Percentiles rank a stretch among this genome's conserved stretches.
Conservation (phyloP, 78 protist genomes). For the Trichosphaerium sp. region DNA sequence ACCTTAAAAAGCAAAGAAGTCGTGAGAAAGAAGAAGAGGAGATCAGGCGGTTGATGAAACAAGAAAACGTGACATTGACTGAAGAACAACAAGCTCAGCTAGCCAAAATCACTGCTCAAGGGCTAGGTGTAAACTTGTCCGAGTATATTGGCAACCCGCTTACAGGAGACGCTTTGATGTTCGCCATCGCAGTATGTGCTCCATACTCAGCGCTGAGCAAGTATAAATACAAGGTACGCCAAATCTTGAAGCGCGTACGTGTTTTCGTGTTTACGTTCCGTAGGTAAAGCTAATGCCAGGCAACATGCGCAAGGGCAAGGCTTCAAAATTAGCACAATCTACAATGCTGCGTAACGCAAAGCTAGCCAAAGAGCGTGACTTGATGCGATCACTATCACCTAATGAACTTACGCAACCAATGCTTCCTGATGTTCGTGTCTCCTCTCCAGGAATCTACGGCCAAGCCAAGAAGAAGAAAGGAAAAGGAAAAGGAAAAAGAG, state of each 20-base stretch:
- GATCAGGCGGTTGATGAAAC: slow-evolving; percentile 21
- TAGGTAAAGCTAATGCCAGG: slow-evolving; percentile 83
- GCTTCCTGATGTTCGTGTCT: no score
- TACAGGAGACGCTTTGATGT: slow-evolving; percentile 56
- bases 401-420: no score
- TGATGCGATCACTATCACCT: no score
- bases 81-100: slow-evolving; percentile 24
- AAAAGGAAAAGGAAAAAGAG: no score
- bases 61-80: neutral
- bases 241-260: no score
- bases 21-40: slow-evolving; percentile 28
- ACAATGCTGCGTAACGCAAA: neutral
- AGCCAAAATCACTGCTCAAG: slow-evolving; percentile 35
- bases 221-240: slow-evolving; percentile 65
- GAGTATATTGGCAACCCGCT: slow-evolving; percentile 48
- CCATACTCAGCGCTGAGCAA: slow-evolving; percentile 48
- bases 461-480: no score
- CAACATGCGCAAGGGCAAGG: slow-evolving; percentile 68
- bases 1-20: slow-evolving; percentile 36
- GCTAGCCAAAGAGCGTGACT: no score
- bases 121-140: no score
- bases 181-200: slow-evolving; percentile 73
- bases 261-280: no score
- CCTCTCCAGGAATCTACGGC: no score
- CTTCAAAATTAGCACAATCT: slow-evolving; percentile 9